Conservation (phyloP, 495 filamentous ascomycete genomes). For the Podospora pseudopauciseta region DNA sequence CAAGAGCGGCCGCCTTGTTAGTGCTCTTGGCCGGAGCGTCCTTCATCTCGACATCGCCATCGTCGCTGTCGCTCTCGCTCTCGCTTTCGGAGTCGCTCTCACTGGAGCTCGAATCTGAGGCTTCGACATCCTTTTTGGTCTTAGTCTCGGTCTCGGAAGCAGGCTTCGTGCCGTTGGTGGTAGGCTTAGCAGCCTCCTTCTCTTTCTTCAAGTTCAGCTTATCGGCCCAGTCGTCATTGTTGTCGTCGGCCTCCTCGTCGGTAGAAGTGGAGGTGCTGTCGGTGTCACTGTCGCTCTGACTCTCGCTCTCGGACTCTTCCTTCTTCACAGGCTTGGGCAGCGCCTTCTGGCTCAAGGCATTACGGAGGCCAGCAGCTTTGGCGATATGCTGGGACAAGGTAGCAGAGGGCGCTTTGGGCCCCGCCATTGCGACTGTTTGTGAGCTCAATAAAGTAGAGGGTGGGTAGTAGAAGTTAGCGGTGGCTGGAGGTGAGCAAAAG, state of each 20-base stretch:
- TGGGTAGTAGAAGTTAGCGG: not conserved
- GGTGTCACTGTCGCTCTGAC: slow-evolving; percentile 29
- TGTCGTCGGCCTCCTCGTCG: not conserved
- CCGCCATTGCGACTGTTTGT: slow-evolving; percentile 28
- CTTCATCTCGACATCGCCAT: slow-evolving; percentile 18
- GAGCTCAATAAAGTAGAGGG: not conserved
- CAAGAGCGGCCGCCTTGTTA: slow-evolving; percentile 9
- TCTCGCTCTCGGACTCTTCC: slow-evolving; percentile 26
- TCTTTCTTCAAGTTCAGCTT: not conserved
- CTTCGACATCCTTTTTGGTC: not conserved
- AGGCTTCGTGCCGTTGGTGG: not conserved
- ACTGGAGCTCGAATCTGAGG: not conserved
- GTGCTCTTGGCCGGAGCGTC: slow-evolving; percentile 3
- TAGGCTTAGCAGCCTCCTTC: not conserved
- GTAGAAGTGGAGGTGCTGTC: slow-evolving; percentile 24
- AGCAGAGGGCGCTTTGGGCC: slow-evolving; percentile 33
- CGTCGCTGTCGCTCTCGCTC: slow-evolving; percentile 15
- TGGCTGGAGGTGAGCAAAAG: slow-evolving; percentile 5
- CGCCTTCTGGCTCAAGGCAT: slow-evolving; percentile 16
- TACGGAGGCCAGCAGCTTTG: slow-evolving; percentile 27
- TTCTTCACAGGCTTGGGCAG: slow-evolving; percentile 26
- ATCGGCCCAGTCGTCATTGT: not conserved
- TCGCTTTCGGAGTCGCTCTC: not conserved
- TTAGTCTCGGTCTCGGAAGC: not conserved
- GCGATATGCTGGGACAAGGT: slow-evolving; percentile 32